Base-by-base conservation (phyloP, 768 basidiomycete genomes). In the Candolleomyces aberdarensis region DNA sequence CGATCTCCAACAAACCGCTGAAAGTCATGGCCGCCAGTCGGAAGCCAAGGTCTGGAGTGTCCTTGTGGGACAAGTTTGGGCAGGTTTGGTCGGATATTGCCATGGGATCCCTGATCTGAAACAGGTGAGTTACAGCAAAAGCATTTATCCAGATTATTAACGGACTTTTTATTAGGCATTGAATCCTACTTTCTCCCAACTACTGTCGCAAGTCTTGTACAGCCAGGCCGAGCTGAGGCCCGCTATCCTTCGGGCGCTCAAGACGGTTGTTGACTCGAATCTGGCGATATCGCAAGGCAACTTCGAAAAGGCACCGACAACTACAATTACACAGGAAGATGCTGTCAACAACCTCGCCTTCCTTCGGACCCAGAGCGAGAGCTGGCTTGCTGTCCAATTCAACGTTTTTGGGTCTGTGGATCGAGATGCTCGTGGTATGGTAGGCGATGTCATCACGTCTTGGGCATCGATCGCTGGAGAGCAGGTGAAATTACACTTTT, bases 11-110 rank as follows among this genome's bases (percentile, higher is more conserved):
- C 86, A 91, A 62, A 87, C 83, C 15, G 91, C 94, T 0, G 91
- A 92, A 64, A 76, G 80, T 7, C 88, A 88, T 58, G 85, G 83
- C 13, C 85, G 87, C 41, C 83, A 82, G 55, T 87, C 91, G 0
- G 95, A 98, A 73, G 91, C 90, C 14, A 99, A 98, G 74, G 88
- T 98, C 41, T 99, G 94, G 93, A 91, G 86, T 64, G 94, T 96
- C 11, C 82, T 98, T 49, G 87, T 98, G 22, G 87, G 89, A 10
- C 97, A 99, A 72, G 85, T 96, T 19, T 99, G 97, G 97, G 80
- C 85, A 26, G 92, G 96, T 26, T 82, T 98, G 44, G 85, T 86
- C 6, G 94, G 95, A 1, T 99, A 98, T 75, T 96, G 94, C 72
- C 86, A 88, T 70, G 86, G 86, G 26, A 81, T 91, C 13, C 67